Evolutionary conservation across 2,329 filamentous ascomycete genomes (phyloP), one percentile per base, ranked within the genome.

Genomic region (Epicoccum sorghinum): DNA sequence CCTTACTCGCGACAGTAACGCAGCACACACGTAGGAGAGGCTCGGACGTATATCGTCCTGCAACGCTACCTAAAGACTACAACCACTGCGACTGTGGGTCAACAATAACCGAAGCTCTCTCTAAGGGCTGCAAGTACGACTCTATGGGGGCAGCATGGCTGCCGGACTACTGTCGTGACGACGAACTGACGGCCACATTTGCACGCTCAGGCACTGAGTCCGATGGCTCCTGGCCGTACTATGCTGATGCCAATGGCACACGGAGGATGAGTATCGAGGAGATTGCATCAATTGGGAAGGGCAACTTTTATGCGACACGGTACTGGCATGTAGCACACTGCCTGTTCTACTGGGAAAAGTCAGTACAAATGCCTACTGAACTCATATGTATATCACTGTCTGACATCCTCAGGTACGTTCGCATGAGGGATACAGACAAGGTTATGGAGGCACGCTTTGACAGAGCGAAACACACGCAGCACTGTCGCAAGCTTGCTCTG

Each of bases 131-230:
- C 24, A 27, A 30, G 13, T 39, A 38, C 35, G 44, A 47, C n/a
- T 39, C 44, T n/a, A 47, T 47, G 24, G 44, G 23, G 14, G 44
- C 44, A 38, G 33, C 44, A 5, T 47, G 44, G 44, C 44, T 47
- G 12, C 44, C 44, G 3, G n/a, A 39, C 12, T 39, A 47, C 25
- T 47, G 35, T 8, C 33, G 44, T 8, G 44, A 47, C n/a, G 35
- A 38, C 9, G 44, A 47, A 6, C 44, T 47, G n/a, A 47, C 35
- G 22, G 23, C 24, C 13, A 35, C 9, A 7, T 47, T 47, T 25
- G 35, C 18, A n/a, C 44, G 18, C 3, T 47, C 44, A 10, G 44
- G 44, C 8, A 32, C 24, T 4, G 44, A 39, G n/a, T 35, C 35
- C 8, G 35, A 47, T 32, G 27, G 36, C 35, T 35, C 33, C 10